Base-by-base conservation (phyloP, 179 eudicot species). In the Gypsophila paniculata region DNA sequence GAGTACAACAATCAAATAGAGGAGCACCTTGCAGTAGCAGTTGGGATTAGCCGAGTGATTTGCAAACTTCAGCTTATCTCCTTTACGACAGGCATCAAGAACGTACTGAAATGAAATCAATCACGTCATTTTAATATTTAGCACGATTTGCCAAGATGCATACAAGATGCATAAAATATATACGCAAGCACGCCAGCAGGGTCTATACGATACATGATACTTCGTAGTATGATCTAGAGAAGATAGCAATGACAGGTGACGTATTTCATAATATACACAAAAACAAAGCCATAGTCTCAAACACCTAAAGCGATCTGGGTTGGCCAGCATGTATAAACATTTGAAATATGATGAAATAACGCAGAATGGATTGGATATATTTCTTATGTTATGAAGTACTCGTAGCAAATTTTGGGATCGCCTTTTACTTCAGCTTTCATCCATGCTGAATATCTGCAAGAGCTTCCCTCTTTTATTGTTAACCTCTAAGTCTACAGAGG, bases 11-110 rank as follows among this genome's bases (percentile, higher is more conserved):
- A 42, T 55, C 12, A 65, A 46, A 44, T 5, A 17, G 73, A 15
- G 10, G 25, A 18, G 23, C 76, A 91, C 99, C 96, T 87, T 92
- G 66, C 97, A 96, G 72, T 86, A 87, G 74, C 99, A 94, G 83
- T 94, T 94, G 19, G 99, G 99, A 38, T 79, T 87, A 61, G 89
- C 76, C 22, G 99, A 94, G 80, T 95, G 97, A 74, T 95, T 95
- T 5, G 99, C 97, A 59, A 95, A 95, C 79, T 95, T 95, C 83
- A 94, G 75, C 75, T 94, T 90, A 86, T 90, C 96, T 76, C 99
- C 99, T 70, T 85, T 85, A 76, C 99, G 99, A 69, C 79, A 90
- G 49, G 99, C 99, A 84, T 94, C 99, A 75, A 94, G 91, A 54
- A 90, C 96, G 83, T 87, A 88, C 99, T 94, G 96, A 13, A 38